Evolutionary conservation across 1,284 basidiomycete species (phyloP).

Genomic region (Apiotrichum mycotoxinovorans): DNA sequence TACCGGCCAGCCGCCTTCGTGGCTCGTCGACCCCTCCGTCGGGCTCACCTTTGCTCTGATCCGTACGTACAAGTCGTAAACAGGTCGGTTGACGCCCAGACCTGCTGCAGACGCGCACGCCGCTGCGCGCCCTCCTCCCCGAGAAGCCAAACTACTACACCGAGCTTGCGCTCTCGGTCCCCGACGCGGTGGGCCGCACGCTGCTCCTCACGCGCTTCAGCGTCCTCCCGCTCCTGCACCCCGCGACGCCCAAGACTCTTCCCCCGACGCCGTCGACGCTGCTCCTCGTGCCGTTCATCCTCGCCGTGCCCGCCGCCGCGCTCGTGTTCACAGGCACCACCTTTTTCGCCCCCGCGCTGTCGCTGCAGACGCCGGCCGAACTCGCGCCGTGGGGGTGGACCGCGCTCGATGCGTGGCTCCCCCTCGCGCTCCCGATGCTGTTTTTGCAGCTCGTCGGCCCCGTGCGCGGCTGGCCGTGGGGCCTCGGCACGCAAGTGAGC

Average conservation of each 20-base stretch:
- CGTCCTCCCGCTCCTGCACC: constrained; percentile 34
- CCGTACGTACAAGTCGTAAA: constrained; percentile 31
- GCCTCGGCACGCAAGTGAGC: constrained; percentile 17
- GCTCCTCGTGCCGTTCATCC: constrained; percentile 45
- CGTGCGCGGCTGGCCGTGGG: constrained; percentile 35
- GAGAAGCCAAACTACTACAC: constrained; percentile 26
- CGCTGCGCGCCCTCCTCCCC: constrained; percentile 36
- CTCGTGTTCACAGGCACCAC: constrained; percentile 39
- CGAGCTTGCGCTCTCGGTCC: constrained; percentile 38
- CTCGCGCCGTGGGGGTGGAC: constrained; percentile 44
- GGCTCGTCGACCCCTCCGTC: constrained; percentile 44
- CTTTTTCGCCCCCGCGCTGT: constrained; percentile 37
- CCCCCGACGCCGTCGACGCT: constrained; percentile 39
- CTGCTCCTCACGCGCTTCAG: constrained; percentile 48
- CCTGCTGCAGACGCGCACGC: constrained; percentile 41
- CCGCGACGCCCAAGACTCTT: constrained; percentile 14
- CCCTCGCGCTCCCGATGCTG: constrained; percentile 35
- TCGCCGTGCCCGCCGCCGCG: constrained; percentile 44
- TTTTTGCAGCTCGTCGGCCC: constrained; percentile 42
- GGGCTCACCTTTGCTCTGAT: constrained; percentile 33
- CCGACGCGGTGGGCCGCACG: constrained; percentile 47
- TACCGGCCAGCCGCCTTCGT: constrained; percentile 42
- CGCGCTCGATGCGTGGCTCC: constrained; percentile 43
- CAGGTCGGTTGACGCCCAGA: constrained; percentile 23
- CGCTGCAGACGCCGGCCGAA: constrained; percentile 39